Base-by-base conservation (phyloP, 257 asterid genomes). In the Solanum sejunctum region DNA sequence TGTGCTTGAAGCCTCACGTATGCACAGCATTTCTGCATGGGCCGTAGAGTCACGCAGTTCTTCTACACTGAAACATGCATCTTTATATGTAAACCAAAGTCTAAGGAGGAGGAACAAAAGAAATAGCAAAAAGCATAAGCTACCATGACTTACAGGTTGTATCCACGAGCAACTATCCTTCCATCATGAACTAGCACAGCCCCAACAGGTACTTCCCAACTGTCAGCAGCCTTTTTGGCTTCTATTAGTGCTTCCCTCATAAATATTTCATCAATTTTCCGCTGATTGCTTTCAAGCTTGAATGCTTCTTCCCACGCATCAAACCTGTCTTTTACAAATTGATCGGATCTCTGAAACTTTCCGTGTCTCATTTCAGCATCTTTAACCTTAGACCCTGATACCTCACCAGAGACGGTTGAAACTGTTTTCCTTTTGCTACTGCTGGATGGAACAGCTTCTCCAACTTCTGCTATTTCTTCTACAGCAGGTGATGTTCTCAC, bases 191-290 rank as follows among this genome's bases (percentile, higher is more conserved):
- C 99, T 84, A 97, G 89, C 72, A 97, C 98, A 70, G 99, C 97
- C 81, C 98, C 99, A 80, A 97, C 96, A 45, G 99, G 99, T 81
- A 95, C 99, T 93, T 97, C 99, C 99, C 99, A 97, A 84, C 85
- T 87, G 84, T 93, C 97, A 83, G 98, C 98, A 87, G 99, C 99
- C 84, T 92, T 95, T 85, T 92, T 91, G 49, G 99, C 99, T 91
- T 97, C 99, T 88, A 88, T 36, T 61, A 97, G 85, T 83, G 99
- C 99, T 89, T 97, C 99, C 92, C 93, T 90, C 98, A 95, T 97
- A 88, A 95, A 97, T 89, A 87, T 91, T 88, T 97, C 98, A 79
- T 95, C 99, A 64, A 87, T 81, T 86, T 91, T 95, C 57, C 91
- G 85, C 88, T 92, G 98, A 71, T 92, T 95, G 36, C 87, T 85